phyloP scores from a whole-genome alignment of 495 filamentous ascomycete genomes.

The Annulohypoxylon stygium region DNA sequence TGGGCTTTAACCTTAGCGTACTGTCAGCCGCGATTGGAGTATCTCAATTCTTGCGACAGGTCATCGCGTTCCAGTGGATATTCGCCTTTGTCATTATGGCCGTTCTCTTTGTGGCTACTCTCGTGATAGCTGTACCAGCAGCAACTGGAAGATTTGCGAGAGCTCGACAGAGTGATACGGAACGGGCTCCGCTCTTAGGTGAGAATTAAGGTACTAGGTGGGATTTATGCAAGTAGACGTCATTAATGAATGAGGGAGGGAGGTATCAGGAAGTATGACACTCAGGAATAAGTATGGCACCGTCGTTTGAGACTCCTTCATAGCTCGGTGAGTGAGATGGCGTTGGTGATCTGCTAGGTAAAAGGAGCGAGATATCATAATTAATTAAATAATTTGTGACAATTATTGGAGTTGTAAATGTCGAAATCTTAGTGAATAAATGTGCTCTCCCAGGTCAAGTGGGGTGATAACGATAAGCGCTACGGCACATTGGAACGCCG shows the following conservation, averaged over 20 bases:
- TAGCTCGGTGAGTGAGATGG: constrained; percentile 12
- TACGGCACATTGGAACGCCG: not conserved
- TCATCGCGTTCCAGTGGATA: constrained; percentile 87
- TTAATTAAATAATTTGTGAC: not conserved
- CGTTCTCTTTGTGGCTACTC: constrained; percentile 73
- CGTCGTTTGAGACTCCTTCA: constrained; percentile 6
- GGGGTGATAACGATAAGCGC: not conserved
- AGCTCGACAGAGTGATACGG: constrained; percentile 56
- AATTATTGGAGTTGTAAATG: not conserved
- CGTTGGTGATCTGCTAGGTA: constrained; percentile 10
- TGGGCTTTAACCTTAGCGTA: constrained; percentile 82
- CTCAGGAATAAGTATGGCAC: constrained; percentile 1
- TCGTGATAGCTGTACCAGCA: constrained; percentile 73
- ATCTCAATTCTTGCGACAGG: constrained; percentile 76
- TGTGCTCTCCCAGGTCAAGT: not conserved
- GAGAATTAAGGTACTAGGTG: constrained; percentile 43
- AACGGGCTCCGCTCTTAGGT: constrained; percentile 65
- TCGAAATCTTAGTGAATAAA: not conserved
- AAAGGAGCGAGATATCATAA: constrained; percentile 8
- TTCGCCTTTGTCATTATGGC: constrained; percentile 88
- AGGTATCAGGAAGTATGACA: not conserved
- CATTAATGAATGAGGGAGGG: not conserved
- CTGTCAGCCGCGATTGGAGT: constrained; percentile 81
- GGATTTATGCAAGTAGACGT: not conserved
- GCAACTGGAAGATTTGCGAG: constrained; percentile 66